Evolutionary conservation across 257 asterid species (phyloP), one percentile per base, ranked within the genome.

Genomic region (Gentiana dahurica): DNA sequence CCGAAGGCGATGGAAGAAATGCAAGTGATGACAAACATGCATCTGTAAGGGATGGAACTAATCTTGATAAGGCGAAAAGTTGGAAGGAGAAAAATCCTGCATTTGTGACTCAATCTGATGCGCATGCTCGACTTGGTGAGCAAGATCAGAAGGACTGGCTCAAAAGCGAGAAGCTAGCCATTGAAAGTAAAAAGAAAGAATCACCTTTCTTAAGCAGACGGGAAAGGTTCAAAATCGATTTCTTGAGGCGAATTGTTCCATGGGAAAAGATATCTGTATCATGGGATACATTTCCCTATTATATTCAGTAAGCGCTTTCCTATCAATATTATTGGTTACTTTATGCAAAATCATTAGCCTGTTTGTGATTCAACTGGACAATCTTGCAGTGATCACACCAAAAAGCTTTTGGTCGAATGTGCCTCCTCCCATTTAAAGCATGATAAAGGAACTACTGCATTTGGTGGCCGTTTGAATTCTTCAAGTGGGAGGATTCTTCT

Each of bases 101-200:
- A 57, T 71, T 64, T 55, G 53, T 39, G 36, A 73, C 59, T 60
- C 66, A 71, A 43, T 69, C 57, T 51, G 83, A 88, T 83, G 83
- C 94, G 58, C 99, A 92, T 73, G 87, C 94, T 65, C 78, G 64
- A 63, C 95, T 92, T 60, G 95, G 87, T 60, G 89, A 80, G 81
- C 89, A 81, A 73, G 99, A 92, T 70, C 99, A 92, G 75, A 69
- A 68, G 64, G 99, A 88, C 64, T 92, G 99, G 99, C 82, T 92
- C 13, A 65, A 70, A 53, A 85, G 76, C 65, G 97, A 88, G 76
- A 85, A 83, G 72, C 79, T 83, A 53, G 77, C 91, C 15, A 78
- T 81, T 37, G 99, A 92, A 75, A 79, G 75, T 69, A 88, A 84
- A 68, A 85, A 80, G 71, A 91, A 78, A 68, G 97, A 92, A 43